phyloP scores from a whole-genome alignment of 805 yeast genomes.

The Hyphopichia homilentoma region DNA sequence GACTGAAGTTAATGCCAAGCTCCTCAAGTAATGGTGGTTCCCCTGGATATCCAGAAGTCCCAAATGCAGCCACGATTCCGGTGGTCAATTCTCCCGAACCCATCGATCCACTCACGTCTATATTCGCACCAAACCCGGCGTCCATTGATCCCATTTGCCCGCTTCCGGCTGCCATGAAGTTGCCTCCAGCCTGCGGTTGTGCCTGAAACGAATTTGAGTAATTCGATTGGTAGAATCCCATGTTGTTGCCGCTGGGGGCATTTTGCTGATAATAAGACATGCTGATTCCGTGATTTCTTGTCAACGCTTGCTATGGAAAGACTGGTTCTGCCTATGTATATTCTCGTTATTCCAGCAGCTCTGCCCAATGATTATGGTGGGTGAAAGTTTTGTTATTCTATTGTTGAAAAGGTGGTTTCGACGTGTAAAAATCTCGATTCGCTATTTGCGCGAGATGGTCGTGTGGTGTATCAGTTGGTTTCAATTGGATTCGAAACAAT shows the following conservation, averaged over 20 bases:
- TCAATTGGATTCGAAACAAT: no score
- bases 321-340: no score
- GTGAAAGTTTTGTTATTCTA: no score
- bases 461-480: no score
- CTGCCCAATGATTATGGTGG: no score
- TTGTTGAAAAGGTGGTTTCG: no score
- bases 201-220: constrained; percentile 29
- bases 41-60: constrained; percentile 91
- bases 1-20: constrained; percentile 86
- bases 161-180: constrained; percentile 9
- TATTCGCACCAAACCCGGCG: constrained; percentile 29
- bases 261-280: constrained; percentile 40
- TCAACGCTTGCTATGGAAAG: background rate
- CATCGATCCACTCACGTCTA: constrained; percentile 41
- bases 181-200: constrained; percentile 11
- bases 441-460: no score
- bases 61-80: constrained; percentile 88
- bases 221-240: constrained; percentile 42
- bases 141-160: constrained; percentile 37
- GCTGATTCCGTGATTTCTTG: constrained; percentile 2
- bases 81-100: constrained; percentile 50
- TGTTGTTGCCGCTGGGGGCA: constrained; percentile 29
- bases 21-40: constrained; percentile 93
- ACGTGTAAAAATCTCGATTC: no score
- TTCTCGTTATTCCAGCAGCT: no score